These are phyloP conservation scores for Globomyces sp. DNA, from an alignment of 371 early-diverging fungal species.

Conservation along the genomic window DNA sequence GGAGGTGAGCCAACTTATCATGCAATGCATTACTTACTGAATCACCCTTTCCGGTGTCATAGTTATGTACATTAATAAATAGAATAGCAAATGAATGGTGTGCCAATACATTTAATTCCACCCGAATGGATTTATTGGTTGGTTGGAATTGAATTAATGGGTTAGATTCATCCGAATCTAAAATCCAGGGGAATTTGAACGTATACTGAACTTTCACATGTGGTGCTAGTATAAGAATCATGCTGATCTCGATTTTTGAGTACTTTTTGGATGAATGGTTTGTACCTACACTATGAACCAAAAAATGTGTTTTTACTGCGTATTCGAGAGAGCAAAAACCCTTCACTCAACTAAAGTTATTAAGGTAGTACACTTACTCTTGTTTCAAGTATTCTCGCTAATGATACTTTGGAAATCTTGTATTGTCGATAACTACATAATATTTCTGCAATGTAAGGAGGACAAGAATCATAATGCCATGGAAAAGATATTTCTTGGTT, in stretches of 20 bases:
- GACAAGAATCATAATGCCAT: constrained; percentile 74
- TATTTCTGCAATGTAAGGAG: constrained; percentile 75
- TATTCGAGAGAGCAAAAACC: constrained; percentile 53
- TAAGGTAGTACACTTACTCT: constrained; percentile 30
- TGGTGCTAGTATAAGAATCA: constrained; percentile 66
- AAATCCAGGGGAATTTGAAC: constrained; percentile 53
- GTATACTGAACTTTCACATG: constrained; percentile 85
- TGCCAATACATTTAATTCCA: constrained; percentile 63
- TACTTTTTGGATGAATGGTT: constrained; percentile 16
- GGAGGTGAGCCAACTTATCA: constrained; percentile 65
- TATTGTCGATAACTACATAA: constrained; percentile 79
- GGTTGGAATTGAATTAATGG: constrained; percentile 13
- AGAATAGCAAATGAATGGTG: constrained; percentile 59
- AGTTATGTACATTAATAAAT: constrained; percentile 49
- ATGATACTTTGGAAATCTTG: constrained; percentile 53
- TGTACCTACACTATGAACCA: constrained; percentile 6
- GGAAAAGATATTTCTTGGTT: constrained; percentile 65
- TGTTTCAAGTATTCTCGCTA: constrained; percentile 67
- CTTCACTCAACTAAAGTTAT: constrained; percentile 61
- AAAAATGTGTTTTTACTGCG: neutral
- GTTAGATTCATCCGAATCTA: neutral
- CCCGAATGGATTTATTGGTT: constrained; percentile 15
- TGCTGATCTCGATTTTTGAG: constrained; percentile 52
- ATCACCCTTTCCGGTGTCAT: constrained; percentile 33
- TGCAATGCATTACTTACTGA: constrained; percentile 54